Conservation (phyloP, 495 filamentous ascomycete genomes). For the Ramalina peruviana region DNA sequence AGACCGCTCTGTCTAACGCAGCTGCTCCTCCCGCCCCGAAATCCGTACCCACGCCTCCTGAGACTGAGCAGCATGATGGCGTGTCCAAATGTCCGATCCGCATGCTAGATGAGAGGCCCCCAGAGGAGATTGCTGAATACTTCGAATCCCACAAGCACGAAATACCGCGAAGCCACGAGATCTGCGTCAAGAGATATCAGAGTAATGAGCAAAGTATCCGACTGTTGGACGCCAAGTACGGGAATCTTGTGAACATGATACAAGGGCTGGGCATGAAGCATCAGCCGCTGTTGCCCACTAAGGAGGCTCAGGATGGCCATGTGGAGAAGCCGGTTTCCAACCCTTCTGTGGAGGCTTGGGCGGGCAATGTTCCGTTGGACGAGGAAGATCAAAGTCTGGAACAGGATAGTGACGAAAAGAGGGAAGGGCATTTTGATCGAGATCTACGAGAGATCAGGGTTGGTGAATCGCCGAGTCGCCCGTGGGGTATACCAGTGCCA, state of each 20-base stretch:
- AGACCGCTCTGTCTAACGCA: slow-evolving; percentile 7
- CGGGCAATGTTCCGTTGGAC: slow-evolving; percentile 36
- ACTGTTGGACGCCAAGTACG: slow-evolving; percentile 83
- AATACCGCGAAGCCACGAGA: slow-evolving; percentile 75
- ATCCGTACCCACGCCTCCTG: slow-evolving; percentile 14
- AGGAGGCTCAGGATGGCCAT: slow-evolving; percentile 32
- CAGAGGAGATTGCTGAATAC: slow-evolving; percentile 80
- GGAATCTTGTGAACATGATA: slow-evolving; percentile 79
- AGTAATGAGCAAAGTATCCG: slow-evolving; percentile 66
- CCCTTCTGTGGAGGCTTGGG: slow-evolving; percentile 67
- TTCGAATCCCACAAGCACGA: slow-evolving; percentile 88
- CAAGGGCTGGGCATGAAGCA: slow-evolving; percentile 72
- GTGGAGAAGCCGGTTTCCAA: slow-evolving; percentile 37
- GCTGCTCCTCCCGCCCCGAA: slow-evolving; percentile 23
- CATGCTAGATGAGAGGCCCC: slow-evolving; percentile 75
- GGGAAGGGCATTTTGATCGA: slow-evolving; percentile 56
- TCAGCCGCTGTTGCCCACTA: slow-evolving; percentile 58
- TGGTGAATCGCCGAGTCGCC: slow-evolving; percentile 77
- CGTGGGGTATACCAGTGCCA: slow-evolving; percentile 80
- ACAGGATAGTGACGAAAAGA: slow-evolving; percentile 22
- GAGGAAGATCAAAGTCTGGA: slow-evolving; percentile 23
- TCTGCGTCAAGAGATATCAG: slow-evolving; percentile 79
- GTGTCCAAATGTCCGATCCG: slow-evolving; percentile 72
- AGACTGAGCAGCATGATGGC: slow-evolving; percentile 20
- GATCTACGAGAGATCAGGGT: slow-evolving; percentile 69